phyloP scores from a whole-genome alignment of 495 filamentous ascomycete species.

The Neurospora sp. region DNA sequence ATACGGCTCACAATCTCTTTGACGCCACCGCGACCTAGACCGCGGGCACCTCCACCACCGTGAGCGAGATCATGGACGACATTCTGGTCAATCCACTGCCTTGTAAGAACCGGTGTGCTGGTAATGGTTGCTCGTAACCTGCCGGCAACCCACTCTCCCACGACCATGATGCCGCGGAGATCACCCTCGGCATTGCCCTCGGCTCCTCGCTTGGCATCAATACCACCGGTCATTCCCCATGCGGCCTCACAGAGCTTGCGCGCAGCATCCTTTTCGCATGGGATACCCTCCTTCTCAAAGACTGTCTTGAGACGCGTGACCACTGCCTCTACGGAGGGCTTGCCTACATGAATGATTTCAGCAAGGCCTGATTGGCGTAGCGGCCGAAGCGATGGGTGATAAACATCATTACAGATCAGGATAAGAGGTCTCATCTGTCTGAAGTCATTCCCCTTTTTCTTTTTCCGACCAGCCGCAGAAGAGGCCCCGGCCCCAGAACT shows the following conservation, averaged over 20 bases:
- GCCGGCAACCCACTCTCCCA: slow-evolving; percentile 87
- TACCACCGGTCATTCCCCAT: slow-evolving; percentile 70
- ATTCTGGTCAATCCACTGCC: slow-evolving; percentile 74
- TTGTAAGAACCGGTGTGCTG: slow-evolving; percentile 46
- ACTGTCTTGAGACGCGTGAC: slow-evolving; percentile 68
- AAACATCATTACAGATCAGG: slow-evolving; percentile 95
- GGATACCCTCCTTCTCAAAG: slow-evolving; percentile 76
- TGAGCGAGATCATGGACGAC: slow-evolving; percentile 59
- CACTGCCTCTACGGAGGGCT: slow-evolving; percentile 80
- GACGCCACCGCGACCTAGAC: slow-evolving; percentile 63
- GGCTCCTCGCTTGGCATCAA: slow-evolving; percentile 42
- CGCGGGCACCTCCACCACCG: slow-evolving; percentile 66
- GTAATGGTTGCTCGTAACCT: slow-evolving; percentile 51
- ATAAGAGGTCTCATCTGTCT: slow-evolving; percentile 78
- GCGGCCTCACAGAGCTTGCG: slow-evolving; percentile 83
- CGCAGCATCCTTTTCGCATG: slow-evolving; percentile 76
- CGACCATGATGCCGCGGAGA: slow-evolving; percentile 83
- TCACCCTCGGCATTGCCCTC: slow-evolving; percentile 73
- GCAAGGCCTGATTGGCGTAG: slow-evolving; percentile 70
- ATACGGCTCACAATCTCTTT: slow-evolving; percentile 78
- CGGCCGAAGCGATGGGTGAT: slow-evolving; percentile 77
- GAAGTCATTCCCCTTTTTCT: slow-evolving; percentile 70
- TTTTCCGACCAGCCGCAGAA: slow-evolving; percentile 18
- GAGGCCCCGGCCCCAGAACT: slow-evolving; percentile 31
- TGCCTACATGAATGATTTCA: slow-evolving; percentile 86